Conservation (phyloP, 148 eudicot species). For the Agrostemma githago region DNA sequence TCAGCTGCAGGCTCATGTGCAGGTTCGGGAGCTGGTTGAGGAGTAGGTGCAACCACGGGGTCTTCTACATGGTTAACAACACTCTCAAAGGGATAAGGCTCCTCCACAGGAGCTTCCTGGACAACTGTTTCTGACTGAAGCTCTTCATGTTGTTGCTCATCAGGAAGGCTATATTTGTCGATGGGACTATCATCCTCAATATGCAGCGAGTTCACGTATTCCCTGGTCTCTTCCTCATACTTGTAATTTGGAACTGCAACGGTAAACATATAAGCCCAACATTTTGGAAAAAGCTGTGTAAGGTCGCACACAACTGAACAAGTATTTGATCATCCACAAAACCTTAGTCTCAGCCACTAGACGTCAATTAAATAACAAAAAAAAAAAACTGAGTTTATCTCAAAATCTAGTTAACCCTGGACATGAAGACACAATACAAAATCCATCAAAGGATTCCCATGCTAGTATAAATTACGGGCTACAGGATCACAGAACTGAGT, state of each 20-base stretch:
- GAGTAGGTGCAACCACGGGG: conserved; percentile 22
- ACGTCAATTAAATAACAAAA: not conserved
- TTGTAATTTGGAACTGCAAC: conserved; percentile 46
- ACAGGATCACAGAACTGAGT: not conserved
- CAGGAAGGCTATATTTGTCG: conserved; percentile 53
- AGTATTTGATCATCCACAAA: not conserved
- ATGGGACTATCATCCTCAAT: conserved; percentile 55
- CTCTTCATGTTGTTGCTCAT: conserved; percentile 53
- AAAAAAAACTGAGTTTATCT: not conserved
- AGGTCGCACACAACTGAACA: not conserved
- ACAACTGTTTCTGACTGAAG: conserved; percentile 39
- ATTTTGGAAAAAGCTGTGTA: not conserved
- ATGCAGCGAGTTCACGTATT: conserved; percentile 55
- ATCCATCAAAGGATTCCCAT: not conserved
- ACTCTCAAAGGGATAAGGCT: conserved; percentile 31
- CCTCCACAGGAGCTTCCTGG: conserved; percentile 53
- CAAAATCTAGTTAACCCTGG: not conserved
- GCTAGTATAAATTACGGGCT: not conserved
- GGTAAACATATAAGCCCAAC: conserved; percentile 3
- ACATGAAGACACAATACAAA: not conserved
- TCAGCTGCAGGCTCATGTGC: conserved; percentile 14
- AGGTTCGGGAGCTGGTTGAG: conserved; percentile 36
- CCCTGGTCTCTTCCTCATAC: conserved; percentile 58
- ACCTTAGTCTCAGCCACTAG: not conserved
- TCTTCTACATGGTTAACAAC: conserved; percentile 45